These are phyloP conservation scores for Penicillium goetzii DNA, from an alignment of 495 filamentous ascomycete species.

Conservation along the genomic window DNA sequence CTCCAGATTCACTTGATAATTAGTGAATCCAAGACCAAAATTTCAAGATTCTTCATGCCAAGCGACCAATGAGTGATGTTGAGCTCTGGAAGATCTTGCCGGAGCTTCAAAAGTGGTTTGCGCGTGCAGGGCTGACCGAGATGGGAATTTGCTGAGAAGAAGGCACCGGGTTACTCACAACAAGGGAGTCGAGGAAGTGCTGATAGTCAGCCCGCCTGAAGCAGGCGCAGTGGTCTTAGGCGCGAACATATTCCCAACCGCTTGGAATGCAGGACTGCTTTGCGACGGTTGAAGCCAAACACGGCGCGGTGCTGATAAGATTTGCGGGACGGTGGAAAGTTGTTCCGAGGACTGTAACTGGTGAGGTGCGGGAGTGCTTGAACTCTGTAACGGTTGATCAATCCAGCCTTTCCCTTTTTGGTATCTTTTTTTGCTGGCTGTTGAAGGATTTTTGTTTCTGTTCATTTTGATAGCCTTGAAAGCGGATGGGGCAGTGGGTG, in stretches of 20 bases:
- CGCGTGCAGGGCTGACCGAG: background rate
- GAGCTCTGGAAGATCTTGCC: conserved; percentile 5
- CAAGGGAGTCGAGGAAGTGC: conserved; percentile 72
- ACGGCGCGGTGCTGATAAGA: conserved; percentile 27
- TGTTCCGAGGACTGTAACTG: conserved; percentile 21
- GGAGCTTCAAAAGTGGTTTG: conserved; percentile 2
- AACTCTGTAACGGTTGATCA: background rate
- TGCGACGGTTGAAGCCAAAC: conserved; percentile 10
- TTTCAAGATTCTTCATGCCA: background rate
- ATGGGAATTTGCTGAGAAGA: background rate
- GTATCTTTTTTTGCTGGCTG: background rate
- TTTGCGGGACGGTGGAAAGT: conserved; percentile 27
- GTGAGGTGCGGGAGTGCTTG: background rate
- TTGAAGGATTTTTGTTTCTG: background rate
- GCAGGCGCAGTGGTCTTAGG: conserved; percentile 60
- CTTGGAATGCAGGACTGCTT: conserved; percentile 19
- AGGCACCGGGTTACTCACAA: conserved; percentile 56
- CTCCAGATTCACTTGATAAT: background rate
- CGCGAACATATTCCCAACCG: conserved; percentile 49
- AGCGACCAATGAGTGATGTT: background rate
- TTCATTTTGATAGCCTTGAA: background rate
- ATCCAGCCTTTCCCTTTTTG: background rate
- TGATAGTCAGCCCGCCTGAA: conserved; percentile 69
- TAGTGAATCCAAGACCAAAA: background rate
- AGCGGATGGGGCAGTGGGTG: background rate